Evolutionary conservation across 352 stramenopile species (phyloP), one percentile per base, ranked within the genome.

Genomic region (Phytophthora pluvialis): DNA sequence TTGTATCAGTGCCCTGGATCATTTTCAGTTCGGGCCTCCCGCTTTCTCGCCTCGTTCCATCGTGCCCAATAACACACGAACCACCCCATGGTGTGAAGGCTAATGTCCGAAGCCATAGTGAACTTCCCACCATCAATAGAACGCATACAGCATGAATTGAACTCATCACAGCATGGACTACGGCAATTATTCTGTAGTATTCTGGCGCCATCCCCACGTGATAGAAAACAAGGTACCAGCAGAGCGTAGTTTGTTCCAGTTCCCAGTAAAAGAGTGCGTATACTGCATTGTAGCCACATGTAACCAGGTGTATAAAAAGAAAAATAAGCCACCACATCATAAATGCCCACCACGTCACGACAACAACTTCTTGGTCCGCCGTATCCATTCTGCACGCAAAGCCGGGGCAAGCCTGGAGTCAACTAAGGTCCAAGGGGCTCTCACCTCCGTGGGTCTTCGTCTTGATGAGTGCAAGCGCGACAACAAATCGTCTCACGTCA

Each of bases 311-410:
- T 11, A 60, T 36, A 26, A 18, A 29, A 35, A 61, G 53, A 46
- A 61, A 38, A 16, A 52, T 15, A n/a, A 61, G 7, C 42, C 53
- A 61, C 53, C 53, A 61, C 10, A n/a, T 10, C n/a, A 12, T 12
- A 9, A 54, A 54, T 21, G 16, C 21, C 9, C 16, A 2, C 16
- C n/a, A 4, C 8, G 47, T 44, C 16, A 44, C 47, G n/a, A 54
- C 10, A n/a, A 54, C 31, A 3, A 43, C 18, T 31, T 33, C 47
- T 12, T 26, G 39, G n/a, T n/a, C n/a, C n/a, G n/a, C n/a, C n/a
- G n/a, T n/a, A n/a, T n/a, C n/a, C n/a, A n/a, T n/a, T n/a, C n/a
- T n/a, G n/a, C n/a, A n/a, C n/a, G n/a, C n/a, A n/a, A n/a, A n/a
- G n/a, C n/a, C n/a, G n/a, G n/a, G n/a, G n/a, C n/a, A n/a, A n/a